phyloP scores from a whole-genome alignment of 73 alveolate genomes.

The Tetrahymena elliotti region DNA sequence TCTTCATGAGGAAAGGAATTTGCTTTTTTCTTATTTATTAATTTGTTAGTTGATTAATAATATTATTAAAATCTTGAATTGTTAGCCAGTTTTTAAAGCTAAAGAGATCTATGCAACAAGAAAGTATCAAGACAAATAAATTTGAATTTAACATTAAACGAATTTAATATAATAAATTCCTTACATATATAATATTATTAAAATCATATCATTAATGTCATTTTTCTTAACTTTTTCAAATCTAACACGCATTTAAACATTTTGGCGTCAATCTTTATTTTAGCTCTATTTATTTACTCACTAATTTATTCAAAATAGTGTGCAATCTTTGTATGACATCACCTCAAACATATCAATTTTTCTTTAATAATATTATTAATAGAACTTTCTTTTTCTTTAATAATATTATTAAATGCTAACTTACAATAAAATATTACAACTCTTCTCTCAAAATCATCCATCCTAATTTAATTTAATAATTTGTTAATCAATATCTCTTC shows the following conservation, averaged over 20 bases:
- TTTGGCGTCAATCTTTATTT: not conserved
- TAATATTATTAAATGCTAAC: not conserved
- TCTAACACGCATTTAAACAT: not conserved
- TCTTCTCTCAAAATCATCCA: too few relatives aligned
- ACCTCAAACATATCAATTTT: not conserved
- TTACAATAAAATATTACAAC: not conserved
- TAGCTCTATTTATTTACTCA: not conserved
- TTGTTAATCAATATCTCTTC: not conserved
- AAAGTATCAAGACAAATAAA: not conserved
- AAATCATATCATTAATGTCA: not conserved
- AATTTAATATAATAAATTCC: not conserved
- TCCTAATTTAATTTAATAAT: too few relatives aligned
- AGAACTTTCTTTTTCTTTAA: not conserved
- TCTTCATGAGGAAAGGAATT: not conserved
- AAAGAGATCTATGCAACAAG: not conserved
- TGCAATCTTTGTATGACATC: not conserved
- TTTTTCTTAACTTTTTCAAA: not conserved
- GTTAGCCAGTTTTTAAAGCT: not conserved
- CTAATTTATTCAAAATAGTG: not conserved
- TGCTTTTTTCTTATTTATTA: not conserved
- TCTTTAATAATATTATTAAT: not conserved
- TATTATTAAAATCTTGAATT: not conserved
- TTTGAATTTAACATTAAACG: not conserved
- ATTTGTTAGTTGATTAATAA: not conserved
- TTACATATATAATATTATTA: not conserved